Evolutionary conservation across 164 flowering plant genomes (phyloP).

Genomic region (Annona cherimola): DNA sequence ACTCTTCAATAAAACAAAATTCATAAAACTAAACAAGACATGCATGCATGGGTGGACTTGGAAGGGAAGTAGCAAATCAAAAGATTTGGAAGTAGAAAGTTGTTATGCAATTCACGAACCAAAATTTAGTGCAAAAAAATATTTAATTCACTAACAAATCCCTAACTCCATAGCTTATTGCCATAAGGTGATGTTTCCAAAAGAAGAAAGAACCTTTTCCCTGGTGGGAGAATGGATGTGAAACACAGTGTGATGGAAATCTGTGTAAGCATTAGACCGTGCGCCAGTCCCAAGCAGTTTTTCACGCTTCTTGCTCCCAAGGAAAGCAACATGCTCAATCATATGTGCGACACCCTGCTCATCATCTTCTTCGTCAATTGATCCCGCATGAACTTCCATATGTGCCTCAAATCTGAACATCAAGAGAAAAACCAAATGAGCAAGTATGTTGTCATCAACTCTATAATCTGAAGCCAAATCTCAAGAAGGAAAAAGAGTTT

Average conservation of each 20-base stretch:
- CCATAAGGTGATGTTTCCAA: background rate
- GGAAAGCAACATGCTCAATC: slow-evolving; percentile 99
- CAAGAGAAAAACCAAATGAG: background rate
- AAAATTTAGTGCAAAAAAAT: no score
- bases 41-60: no score
- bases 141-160: no score
- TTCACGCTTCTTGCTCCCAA: slow-evolving; percentile 99
- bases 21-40: no score
- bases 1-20: no score
- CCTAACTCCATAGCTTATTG: no score
- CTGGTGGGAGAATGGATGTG: slow-evolving; percentile 92
- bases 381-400: slow-evolving; percentile 98
- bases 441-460: background rate
- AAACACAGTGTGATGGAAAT: slow-evolving; percentile 98
- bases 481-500: background rate
- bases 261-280: slow-evolving; percentile 99
- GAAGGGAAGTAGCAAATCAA: no score
- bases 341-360: slow-evolving; percentile 99
- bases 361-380: slow-evolving; percentile 98
- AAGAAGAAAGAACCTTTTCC: slow-evolving; percentile 54
- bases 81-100: no score
- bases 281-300: slow-evolving; percentile 97
- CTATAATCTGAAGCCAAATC: background rate
- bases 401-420: slow-evolving; percentile 90
- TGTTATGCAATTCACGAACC: no score